Percentiles rank a stretch among this genome's conserved stretches.
Conservation (phyloP, 2,329 filamentous ascomycete genomes). For the Claviceps fusiformis region DNA sequence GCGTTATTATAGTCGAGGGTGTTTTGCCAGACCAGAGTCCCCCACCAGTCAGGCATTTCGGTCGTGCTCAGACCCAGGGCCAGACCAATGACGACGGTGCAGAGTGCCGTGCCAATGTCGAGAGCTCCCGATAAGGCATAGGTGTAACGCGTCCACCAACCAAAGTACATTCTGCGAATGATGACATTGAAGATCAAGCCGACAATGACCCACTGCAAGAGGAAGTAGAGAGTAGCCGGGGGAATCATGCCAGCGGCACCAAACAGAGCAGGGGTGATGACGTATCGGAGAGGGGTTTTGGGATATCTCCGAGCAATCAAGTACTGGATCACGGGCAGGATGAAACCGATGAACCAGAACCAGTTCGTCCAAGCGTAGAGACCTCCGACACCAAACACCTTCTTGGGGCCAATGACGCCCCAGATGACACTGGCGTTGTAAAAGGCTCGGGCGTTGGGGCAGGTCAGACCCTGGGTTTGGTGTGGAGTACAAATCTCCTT, state of each 20-base stretch:
- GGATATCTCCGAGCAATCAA: slow-evolving; percentile 33
- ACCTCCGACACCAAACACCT: slow-evolving; percentile 23
- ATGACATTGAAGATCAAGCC: slow-evolving; percentile 42
- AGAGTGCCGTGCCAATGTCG: slow-evolving; percentile 44
- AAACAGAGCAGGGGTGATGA: slow-evolving; percentile 41
- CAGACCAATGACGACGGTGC: slow-evolving; percentile 38
- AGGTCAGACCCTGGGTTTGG: slow-evolving; percentile 38
- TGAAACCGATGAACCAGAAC: slow-evolving; percentile 41
- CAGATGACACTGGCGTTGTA: slow-evolving; percentile 47
- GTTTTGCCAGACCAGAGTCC: slow-evolving; percentile 14
- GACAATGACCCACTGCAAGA: slow-evolving; percentile 40
- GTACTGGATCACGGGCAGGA: slow-evolving; percentile 35
- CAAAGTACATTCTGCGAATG: slow-evolving; percentile 33
- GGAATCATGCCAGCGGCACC: slow-evolving; percentile 36
- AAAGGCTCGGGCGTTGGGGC: slow-evolving; percentile 43
- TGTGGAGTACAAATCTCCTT: slow-evolving; percentile 34
- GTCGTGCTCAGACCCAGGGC: slow-evolving; percentile 31
- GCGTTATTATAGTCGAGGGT: slow-evolving; percentile 18
- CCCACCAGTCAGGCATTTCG: slow-evolving; percentile 37
- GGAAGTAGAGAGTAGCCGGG: slow-evolving; percentile 41
- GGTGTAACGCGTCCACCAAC: slow-evolving; percentile 46
- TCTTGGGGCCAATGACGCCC: slow-evolving; percentile 39
- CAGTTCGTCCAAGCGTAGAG: slow-evolving; percentile 35
- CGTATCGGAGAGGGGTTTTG: slow-evolving; percentile 30
- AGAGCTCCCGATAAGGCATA: slow-evolving; percentile 45